Evolutionary conservation across 148 eudicot species (phyloP).

Genomic region (Rhododendron mucronatum): DNA sequence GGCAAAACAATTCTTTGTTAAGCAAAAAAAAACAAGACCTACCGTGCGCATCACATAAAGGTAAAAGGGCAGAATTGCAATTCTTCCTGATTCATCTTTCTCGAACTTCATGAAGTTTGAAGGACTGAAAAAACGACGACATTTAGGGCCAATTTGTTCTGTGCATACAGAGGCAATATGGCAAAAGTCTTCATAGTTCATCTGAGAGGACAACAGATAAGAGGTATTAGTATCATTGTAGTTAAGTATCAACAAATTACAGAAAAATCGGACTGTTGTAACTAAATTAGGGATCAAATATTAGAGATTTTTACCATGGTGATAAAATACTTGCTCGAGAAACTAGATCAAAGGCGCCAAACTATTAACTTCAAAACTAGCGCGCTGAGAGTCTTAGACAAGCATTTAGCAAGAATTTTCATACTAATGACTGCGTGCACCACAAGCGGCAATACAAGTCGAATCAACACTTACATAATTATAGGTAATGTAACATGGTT

Average conservation of each 20-base stretch:
- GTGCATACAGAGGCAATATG: conserved; percentile 99
- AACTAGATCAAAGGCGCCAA: not conserved
- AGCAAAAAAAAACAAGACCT: conserved; percentile 16
- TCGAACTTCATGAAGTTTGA: conserved; percentile 99
- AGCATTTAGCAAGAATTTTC: not conserved
- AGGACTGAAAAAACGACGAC: conserved; percentile 95
- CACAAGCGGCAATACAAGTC: not conserved
- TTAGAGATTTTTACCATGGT: not conserved
- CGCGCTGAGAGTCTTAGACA: not conserved
- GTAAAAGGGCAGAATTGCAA: conserved; percentile 95
- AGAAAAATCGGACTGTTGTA: not conserved
- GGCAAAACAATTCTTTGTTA: not conserved
- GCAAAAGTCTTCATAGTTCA: conserved; percentile 99
- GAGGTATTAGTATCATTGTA: conserved; percentile 10
- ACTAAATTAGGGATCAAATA: not conserved
- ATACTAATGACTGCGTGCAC: not conserved
- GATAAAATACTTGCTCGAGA: not conserved
- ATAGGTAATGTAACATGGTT: not conserved
- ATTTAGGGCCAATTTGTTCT: conserved; percentile 97
- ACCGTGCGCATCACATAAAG: conserved; percentile 99
- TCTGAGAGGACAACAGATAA: conserved; percentile 38
- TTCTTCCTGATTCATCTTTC: conserved; percentile 96
- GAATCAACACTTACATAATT: not conserved
- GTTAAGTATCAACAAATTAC: not conserved
- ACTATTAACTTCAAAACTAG: not conserved